Base-by-base conservation (phyloP, 2,329 filamentous ascomycete species). In the Neurospora sp. region DNA sequence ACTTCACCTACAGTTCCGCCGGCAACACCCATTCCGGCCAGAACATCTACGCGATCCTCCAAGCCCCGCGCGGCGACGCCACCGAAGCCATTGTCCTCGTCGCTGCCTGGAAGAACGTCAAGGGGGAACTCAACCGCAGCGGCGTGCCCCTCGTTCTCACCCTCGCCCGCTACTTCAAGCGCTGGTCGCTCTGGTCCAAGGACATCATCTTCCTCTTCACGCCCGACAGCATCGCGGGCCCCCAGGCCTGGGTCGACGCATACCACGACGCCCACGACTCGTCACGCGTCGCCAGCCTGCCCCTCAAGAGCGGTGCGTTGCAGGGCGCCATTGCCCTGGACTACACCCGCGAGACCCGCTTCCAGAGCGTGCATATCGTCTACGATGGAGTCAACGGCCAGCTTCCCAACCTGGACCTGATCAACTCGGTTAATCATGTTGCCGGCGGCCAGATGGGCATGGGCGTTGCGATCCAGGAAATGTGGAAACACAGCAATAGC, bases 161-260 rank as follows among this genome's bases (percentile, higher is more conserved):
- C 0, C 81, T 99, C 74, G 92, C 93, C 38, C 89, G 96, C 74
- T 99, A 99, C 81, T 98, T 99, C 82, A 97, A 96, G 81, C 89
- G 92, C 75, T 99, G 96, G 96, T 97, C 93, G 68, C 85, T 99
- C 38, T 99, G 96, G 96, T 97, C 94, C 71, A 99, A 99, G 81
- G 96, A 99, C 79, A 97, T 99, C 74, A 95, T 99, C 71, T 89
- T 99, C 75, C 82, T 99, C 6, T 86, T 99, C 66, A 90, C 96
- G 0, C 90, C 92, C 0, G 96, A 99, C 80, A 97, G 93, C 79
- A 91, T 90, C 71, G 91, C 92, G 11, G 96, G 95, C 0, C 93
- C 93, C 0, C 94, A 98, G 78, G 96, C 96, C 33, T 99, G 96
- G 96, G 93, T 97, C 9, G 94, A 97, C 77, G 96, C 96, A 1